A percentile compares a stretch with the other conserved stretches of the same genome.
Conservation (phyloP, 441 rosid species). For the Isatis lusitanica region DNA sequence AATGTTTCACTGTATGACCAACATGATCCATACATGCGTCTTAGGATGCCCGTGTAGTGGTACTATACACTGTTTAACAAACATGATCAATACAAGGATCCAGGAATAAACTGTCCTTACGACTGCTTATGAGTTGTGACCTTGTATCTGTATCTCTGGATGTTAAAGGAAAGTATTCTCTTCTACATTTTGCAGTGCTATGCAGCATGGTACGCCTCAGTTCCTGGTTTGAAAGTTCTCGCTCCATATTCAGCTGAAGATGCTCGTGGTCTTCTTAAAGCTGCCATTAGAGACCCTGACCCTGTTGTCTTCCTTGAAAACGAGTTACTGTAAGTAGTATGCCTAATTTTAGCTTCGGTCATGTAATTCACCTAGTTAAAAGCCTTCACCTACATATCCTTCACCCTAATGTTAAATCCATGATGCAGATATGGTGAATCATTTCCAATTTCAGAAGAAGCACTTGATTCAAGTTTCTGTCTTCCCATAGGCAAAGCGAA, state of each 20-base stretch:
- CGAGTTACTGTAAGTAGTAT: constrained; percentile 72
- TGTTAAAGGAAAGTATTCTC: neutral
- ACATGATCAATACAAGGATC: neutral
- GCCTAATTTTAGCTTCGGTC: neutral
- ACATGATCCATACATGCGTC: neutral
- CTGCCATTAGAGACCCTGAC: constrained; percentile 97
- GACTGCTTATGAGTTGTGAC: neutral
- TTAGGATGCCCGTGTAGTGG: neutral
- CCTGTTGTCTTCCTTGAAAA: constrained; percentile 97
- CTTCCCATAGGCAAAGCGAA: constrained; percentile 96
- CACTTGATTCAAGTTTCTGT: constrained; percentile 90
- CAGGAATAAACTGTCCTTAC: neutral
- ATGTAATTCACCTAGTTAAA: neutral
- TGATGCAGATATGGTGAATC: constrained; percentile 82
- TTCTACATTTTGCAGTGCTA: constrained; percentile 61
- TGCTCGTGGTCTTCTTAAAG: constrained; percentile 91
- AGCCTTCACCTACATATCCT: neutral
- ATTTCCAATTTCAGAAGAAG: constrained; percentile 90
- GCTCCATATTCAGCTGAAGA: constrained; percentile 89
- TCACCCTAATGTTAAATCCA: neutral
- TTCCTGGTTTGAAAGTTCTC: constrained; percentile 89
- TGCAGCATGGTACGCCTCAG: constrained; percentile 88
- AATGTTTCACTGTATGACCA: neutral
- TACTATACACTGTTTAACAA: neutral
- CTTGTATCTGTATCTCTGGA: constrained; percentile 1